Percentiles rank a stretch among this genome's conserved stretches.
Conservation (phyloP, 768 basidiomycete species). For the Rhodosporidiobolus sp. region DNA sequence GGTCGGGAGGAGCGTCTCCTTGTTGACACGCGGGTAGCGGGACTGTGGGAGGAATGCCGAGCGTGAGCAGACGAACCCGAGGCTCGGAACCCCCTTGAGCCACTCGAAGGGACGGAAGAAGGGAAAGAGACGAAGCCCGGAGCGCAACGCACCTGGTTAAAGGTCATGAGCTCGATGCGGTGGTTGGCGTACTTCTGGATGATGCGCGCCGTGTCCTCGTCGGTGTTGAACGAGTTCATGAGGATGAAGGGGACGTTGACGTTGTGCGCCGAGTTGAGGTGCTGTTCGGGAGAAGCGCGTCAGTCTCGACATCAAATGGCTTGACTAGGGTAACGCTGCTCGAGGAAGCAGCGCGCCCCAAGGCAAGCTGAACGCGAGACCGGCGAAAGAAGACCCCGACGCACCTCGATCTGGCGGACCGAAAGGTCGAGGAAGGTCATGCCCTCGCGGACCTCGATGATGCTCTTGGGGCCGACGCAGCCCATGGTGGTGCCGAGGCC, state of each 20-base stretch:
- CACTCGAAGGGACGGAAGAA: too few relatives aligned
- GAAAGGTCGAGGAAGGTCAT: conserved; percentile 96
- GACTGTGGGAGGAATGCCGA: conserved; percentile 58
- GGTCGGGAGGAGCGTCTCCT: conserved; percentile 80
- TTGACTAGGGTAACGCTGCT: too few relatives aligned
- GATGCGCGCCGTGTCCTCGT: conserved; percentile 91
- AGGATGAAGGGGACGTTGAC: conserved; percentile 95
- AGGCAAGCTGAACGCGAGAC: neutral
- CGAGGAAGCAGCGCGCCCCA: too few relatives aligned
- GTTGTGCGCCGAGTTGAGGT: conserved; percentile 76
- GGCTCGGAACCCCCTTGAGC: too few relatives aligned
- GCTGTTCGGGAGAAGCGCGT: conserved; percentile 48
- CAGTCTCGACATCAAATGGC: neutral
- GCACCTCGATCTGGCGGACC: conserved; percentile 82
- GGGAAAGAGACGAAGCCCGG: too few relatives aligned
- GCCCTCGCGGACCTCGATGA: conserved; percentile 93
- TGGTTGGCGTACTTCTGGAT: conserved; percentile 96
- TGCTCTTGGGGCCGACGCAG: conserved; percentile 71
- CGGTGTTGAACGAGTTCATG: conserved; percentile 99
- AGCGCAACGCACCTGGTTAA: conserved; percentile 37
- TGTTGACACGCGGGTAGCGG: conserved; percentile 85
- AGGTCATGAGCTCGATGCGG: conserved; percentile 73
- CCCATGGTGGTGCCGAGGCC: conserved; percentile 50
- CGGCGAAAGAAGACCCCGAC: conserved; percentile 10
- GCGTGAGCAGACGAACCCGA: conserved; percentile 48